A percentile compares a stretch with the other conserved stretches of the same genome.
These are phyloP conservation scores for Aspergillus japonicus DNA, from an alignment of 2,329 filamentous ascomycete species.

Conservation along the genomic window DNA sequence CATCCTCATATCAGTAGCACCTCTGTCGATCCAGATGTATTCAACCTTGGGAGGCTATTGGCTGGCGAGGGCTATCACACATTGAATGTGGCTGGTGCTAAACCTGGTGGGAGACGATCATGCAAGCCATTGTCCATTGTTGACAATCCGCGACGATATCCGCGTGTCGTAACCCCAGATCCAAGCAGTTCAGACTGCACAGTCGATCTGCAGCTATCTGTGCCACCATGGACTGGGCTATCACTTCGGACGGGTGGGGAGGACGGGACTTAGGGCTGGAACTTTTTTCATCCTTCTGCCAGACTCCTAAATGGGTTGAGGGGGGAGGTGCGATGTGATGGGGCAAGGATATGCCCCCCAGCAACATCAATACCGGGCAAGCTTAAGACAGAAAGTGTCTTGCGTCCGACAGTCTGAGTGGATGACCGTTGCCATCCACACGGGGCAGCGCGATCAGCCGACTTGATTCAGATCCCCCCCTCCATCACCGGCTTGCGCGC, in stretches of 20 bases:
- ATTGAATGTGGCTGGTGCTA: not conserved
- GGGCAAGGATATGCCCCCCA: not conserved
- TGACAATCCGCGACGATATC: not conserved
- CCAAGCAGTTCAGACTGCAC: conserved; percentile 10
- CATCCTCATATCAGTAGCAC: not conserved
- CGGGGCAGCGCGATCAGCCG: conserved; percentile 8
- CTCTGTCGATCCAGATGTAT: not conserved
- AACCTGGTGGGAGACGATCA: not conserved
- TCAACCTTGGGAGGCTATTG: not conserved
- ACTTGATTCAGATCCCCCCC: conserved; percentile 7
- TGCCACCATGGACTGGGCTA: conserved; percentile 1
- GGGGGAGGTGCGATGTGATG: not conserved
- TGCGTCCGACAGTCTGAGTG: not conserved
- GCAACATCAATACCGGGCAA: not conserved
- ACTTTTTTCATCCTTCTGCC: conserved; percentile 6
- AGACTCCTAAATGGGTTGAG: not conserved
- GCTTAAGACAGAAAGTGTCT: not conserved
- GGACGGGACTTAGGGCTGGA: not conserved
- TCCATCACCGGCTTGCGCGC: conserved; percentile 6
- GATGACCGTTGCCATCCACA: not conserved
- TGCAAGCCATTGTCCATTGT: conserved; percentile 11
- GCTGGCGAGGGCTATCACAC: not conserved
- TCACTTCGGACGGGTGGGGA: not conserved
- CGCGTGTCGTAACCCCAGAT: conserved; percentile 10
- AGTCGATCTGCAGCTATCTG: conserved; percentile 16